Evolutionary conservation across 169 alveolate genomes (phyloP).

Genomic region (Plasmodium sp.): DNA sequence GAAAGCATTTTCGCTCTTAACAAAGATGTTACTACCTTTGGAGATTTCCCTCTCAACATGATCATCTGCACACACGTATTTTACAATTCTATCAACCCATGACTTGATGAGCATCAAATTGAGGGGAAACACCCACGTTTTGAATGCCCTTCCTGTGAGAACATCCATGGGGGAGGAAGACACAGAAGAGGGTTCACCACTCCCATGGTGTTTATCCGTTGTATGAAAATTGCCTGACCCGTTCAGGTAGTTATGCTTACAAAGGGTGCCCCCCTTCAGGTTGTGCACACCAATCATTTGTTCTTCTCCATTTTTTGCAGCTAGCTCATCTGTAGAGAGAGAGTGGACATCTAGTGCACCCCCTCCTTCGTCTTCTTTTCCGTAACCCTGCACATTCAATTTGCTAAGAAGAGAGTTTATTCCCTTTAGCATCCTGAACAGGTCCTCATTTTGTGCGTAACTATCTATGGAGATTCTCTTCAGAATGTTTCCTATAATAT

Average conservation of each 20-base stretch:
- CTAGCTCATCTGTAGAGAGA: not conserved
- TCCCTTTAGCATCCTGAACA: constrained; percentile 6
- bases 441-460: constrained; percentile 3
- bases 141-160: not conserved
- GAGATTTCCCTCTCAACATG: not conserved
- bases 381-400: constrained; percentile 2
- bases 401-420: constrained; percentile 27
- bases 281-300: not conserved
- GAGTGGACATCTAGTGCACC: not conserved
- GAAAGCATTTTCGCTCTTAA: constrained; percentile 31
- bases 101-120: not conserved
- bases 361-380: not conserved
- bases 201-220: not conserved
- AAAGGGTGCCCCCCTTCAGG: not conserved
- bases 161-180: not conserved
- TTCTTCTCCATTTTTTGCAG: not conserved
- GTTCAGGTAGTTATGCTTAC: not conserved
- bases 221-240: not conserved
- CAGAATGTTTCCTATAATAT: not conserved
- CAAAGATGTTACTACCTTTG: constrained; percentile 2
- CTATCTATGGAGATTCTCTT: constrained; percentile 15
- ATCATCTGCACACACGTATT: not conserved
- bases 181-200: not conserved
- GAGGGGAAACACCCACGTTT: constrained; percentile 2
- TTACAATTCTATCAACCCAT: constrained; percentile 6